A percentile compares a stretch with the other conserved stretches of the same genome.
These are phyloP conservation scores for Seiridium unicorne DNA, from an alignment of 2,329 filamentous ascomycete species.

Conservation along the genomic window DNA sequence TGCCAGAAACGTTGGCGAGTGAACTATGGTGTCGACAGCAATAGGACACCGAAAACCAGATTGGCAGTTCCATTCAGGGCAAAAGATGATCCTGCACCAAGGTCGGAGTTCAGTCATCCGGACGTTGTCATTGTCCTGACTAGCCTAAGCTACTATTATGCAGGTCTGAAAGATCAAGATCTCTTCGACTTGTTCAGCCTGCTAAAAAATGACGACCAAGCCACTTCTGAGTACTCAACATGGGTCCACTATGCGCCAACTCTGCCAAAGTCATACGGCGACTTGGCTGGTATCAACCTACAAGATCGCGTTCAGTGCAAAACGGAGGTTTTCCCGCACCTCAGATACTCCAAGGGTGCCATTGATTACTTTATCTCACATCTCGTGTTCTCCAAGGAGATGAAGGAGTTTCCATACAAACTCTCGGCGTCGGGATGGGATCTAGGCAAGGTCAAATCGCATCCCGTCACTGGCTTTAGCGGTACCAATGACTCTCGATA, in stretches of 20 bases:
- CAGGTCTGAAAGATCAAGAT: conserved; percentile 50
- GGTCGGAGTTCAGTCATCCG: conserved; percentile 62
- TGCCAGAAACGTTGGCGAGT: conserved; percentile 62
- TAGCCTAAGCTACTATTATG: conserved; percentile 54
- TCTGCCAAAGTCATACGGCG: conserved; percentile 34
- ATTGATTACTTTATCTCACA: conserved; percentile 64
- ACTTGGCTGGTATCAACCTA: conserved; percentile 55
- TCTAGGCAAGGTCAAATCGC: conserved; percentile 43
- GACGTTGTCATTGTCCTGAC: conserved; percentile 58
- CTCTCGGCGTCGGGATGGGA: conserved; percentile 69
- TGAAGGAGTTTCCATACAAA: conserved; percentile 62
- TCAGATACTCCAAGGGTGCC: conserved; percentile 49
- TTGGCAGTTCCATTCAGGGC: conserved; percentile 60
- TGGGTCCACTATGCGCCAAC: conserved; percentile 40
- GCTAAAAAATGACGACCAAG: conserved; percentile 50
- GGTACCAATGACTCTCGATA: conserved; percentile 64
- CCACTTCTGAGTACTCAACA: conserved; percentile 45
- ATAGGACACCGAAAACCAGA: conserved; percentile 36
- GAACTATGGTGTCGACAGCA: conserved; percentile 54
- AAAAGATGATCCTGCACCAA: conserved; percentile 54
- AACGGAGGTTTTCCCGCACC: conserved; percentile 46
- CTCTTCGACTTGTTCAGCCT: conserved; percentile 45
- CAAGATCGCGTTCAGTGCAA: conserved; percentile 49
- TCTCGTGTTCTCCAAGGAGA: conserved; percentile 60
- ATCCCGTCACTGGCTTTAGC: conserved; percentile 64